Percentiles rank a stretch among this genome's conserved stretches.
These are phyloP conservation scores for Malassezia sympodialis DNA, from an alignment of 1,284 basidiomycete genomes.

Conservation along the genomic window DNA sequence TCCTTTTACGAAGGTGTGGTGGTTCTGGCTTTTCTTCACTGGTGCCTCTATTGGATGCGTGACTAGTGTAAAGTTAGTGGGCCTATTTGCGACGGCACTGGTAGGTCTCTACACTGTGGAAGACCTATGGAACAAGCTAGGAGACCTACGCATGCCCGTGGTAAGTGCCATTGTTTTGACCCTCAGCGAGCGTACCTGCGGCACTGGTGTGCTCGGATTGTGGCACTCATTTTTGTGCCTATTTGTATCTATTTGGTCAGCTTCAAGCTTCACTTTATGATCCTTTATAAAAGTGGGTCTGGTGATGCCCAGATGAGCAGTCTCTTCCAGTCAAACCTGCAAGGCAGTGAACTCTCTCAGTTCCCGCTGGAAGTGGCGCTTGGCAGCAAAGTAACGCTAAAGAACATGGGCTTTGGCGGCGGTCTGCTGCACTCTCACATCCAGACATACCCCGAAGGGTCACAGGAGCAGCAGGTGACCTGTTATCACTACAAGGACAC, in stretches of 20 bases:
- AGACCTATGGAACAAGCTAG: conserved; percentile 97
- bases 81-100: conserved; percentile 83
- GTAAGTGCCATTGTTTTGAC: background rate
- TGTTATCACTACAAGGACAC: conserved; percentile 99
- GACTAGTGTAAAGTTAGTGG: conserved; percentile 93
- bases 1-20: conserved; percentile 91
- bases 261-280: conserved; percentile 92
- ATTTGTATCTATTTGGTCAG: conserved; percentile 81
- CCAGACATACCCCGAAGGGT: conserved; percentile 86
- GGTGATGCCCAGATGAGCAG: conserved; percentile 98
- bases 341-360: conserved; percentile 79
- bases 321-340: conserved; percentile 91
- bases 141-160: conserved; percentile 80
- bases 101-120: conserved; percentile 94
- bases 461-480: conserved; percentile 88
- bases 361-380: conserved; percentile 62
- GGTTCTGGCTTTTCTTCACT: conserved; percentile 83
- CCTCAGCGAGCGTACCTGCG: conserved; percentile 61
- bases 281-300: conserved; percentile 85
- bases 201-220: conserved; percentile 80
- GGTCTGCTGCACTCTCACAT: conserved; percentile 92
- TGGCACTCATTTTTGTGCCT: conserved; percentile 78
- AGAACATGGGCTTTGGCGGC: conserved; percentile 96
- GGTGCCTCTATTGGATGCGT: conserved; percentile 89
- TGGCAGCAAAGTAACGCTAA: conserved; percentile 82